phyloP scores from a whole-genome alignment of 805 yeast genomes.

The Sungouiella blattae region DNA sequence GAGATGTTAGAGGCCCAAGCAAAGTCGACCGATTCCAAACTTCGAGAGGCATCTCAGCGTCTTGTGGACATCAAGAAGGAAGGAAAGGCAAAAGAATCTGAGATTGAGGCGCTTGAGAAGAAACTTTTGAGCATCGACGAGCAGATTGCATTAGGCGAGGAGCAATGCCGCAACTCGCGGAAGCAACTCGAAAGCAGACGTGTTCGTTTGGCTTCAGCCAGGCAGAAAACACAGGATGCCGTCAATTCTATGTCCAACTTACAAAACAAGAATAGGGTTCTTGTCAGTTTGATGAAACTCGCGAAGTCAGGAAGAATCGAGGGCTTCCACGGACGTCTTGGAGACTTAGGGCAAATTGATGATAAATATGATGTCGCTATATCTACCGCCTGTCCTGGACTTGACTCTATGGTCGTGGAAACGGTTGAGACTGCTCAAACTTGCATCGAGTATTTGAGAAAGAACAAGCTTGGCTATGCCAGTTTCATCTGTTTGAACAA shows the following conservation, averaged over 20 bases:
- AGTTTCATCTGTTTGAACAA: conserved; percentile 78
- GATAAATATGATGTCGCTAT: conserved; percentile 87
- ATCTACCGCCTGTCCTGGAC: conserved; percentile 88
- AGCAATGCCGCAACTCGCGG: conserved; percentile 50
- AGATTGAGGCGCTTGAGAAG: conserved; percentile 41
- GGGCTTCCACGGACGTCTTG: conserved; percentile 88
- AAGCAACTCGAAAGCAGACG: conserved; percentile 52
- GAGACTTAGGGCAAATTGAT: conserved; percentile 89
- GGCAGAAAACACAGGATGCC: conserved; percentile 70
- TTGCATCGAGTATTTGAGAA: conserved; percentile 75
- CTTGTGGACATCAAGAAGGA: conserved; percentile 44
- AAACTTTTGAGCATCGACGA: conserved; percentile 48
- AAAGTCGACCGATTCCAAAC: conserved; percentile 40
- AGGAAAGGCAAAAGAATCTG: conserved; percentile 49
- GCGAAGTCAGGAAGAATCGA: conserved; percentile 76
- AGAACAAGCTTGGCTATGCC: conserved; percentile 83
- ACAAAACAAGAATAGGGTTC: conserved; percentile 71
- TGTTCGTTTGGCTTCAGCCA: conserved; percentile 44
- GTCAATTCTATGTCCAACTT: conserved; percentile 50
- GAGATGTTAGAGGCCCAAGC: conserved; percentile 51
- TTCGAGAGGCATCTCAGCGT: conserved; percentile 41
- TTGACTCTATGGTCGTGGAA: conserved; percentile 93
- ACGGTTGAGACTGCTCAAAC: conserved; percentile 56
- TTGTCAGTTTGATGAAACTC: conserved; percentile 62
- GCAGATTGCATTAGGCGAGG: conserved; percentile 58